Conservation (phyloP, 495 filamentous ascomycete species). For the Talaromyces adpressus region DNA sequence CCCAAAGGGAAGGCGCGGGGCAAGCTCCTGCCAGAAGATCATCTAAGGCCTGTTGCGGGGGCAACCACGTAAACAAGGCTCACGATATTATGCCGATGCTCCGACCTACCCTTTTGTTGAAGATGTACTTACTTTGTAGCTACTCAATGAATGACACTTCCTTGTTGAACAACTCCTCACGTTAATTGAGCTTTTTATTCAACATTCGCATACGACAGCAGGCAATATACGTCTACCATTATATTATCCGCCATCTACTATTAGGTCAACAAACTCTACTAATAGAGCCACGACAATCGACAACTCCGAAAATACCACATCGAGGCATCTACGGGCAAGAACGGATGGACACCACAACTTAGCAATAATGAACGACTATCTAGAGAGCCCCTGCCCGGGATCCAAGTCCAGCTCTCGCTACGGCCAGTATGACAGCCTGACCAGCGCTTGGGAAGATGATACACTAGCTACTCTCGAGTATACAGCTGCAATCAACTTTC, state of each 20-base stretch:
- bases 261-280: neutral
- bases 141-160: too few species aligned
- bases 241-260: neutral
- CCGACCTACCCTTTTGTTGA: too few species aligned
- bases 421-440: neutral
- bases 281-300: neutral
- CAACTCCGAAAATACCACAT: too few species aligned
- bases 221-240: neutral
- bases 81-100: neutral
- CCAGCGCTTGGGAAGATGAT: conserved; percentile 1
- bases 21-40: neutral
- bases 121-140: too few species aligned
- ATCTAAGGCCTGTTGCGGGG: neutral
- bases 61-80: neutral
- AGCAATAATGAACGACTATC: neutral
- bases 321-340: neutral
- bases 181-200: neutral
- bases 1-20: neutral
- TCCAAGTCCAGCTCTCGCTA: neutral
- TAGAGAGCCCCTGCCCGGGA: conserved; percentile 6
- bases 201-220: neutral
- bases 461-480: conserved; percentile 17
- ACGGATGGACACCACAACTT: neutral
- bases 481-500: conserved; percentile 30
- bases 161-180: too few species aligned